Evolutionary conservation across 1,284 basidiomycete genomes (phyloP), one percentile per base, ranked within the genome.

Genomic region (Rhodotorula glutinis): DNA sequence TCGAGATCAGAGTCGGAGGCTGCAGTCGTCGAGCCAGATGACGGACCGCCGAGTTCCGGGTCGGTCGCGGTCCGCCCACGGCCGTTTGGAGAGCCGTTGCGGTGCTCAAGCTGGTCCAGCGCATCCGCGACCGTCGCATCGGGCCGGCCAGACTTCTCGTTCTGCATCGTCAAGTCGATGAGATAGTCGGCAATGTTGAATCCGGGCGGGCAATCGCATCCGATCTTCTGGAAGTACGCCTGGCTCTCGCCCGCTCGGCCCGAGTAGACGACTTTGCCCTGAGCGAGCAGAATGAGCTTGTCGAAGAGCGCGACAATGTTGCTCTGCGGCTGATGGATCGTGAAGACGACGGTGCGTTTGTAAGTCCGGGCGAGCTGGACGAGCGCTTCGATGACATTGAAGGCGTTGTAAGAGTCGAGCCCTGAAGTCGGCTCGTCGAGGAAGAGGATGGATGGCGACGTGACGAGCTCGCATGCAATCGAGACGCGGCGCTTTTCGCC

Each of bases 381-480:
- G 43, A 98, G 83, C 38, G 88, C 88, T 60, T 95, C 91, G 44
- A 98, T 84, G 68, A 98, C 95, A 73, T 96, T 97, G 82, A 85
- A 89, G 0, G 95, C 95, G 75, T 98, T 98, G 82, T 88, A 97
- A 0, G 94, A 88, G 76, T 98, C 95, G 46, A 97, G 84, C 88
- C 91, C 93, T 62, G 90, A 92, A 0, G 94, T 98, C 3, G 95
- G 95, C 77, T 98, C 95, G 76, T 98, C 95, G 62, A 97, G 83
- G 83, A 98, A 96, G 54, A 98, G 79, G 65, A 98, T 93, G 0
- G 90, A 92, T 7, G 94, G 94, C 59, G 90, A 92, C 0, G 94
- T 98, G 47, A 98, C 95, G 30, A 98, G 83, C 80, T 98, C 95
- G 78, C 95, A 98, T n/a, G 95, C 95, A 71, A 98, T 98, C 0